Evolutionary conservation across 106 monocot species (phyloP).

Genomic region (Dendrobium chrysotoxum): DNA sequence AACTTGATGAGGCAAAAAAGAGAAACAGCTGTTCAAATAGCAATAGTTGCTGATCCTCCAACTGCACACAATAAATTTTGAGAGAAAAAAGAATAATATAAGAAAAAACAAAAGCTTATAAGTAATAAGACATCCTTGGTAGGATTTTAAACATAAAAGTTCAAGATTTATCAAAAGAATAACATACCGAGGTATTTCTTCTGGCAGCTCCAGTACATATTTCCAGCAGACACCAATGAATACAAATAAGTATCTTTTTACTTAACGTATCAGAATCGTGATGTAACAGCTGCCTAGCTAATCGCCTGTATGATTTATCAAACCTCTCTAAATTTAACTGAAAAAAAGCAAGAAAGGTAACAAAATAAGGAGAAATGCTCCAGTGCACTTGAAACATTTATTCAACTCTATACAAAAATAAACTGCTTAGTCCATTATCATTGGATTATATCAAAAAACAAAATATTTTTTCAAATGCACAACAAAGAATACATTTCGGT

Average conservation of each 20-base stretch:
- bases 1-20: slow-evolving; percentile 47
- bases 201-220: slow-evolving; percentile 13
- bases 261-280: slow-evolving; percentile 33
- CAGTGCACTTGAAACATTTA: background rate
- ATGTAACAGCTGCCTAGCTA: slow-evolving; percentile 33
- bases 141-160: background rate
- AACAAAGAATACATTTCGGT: background rate
- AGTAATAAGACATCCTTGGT: background rate
- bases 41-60: slow-evolving; percentile 12
- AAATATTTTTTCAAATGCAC: background rate
- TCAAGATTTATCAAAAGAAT: background rate
- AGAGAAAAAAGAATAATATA: background rate
- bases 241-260: slow-evolving; percentile 43
- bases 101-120: background rate
- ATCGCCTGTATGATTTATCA: slow-evolving; percentile 33
- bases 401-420: background rate
- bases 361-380: background rate
- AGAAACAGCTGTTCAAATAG: slow-evolving; percentile 61
- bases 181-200: slow-evolving; percentile 25
- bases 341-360: slow-evolving; percentile 12
- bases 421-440: background rate
- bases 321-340: slow-evolving; percentile 53
- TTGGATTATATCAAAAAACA: background rate
- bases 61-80: slow-evolving; percentile 23
- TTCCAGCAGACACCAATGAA: slow-evolving; percentile 65